Base-by-base conservation (phyloP, 768 basidiomycete genomes). In the Rhodotorula paludigena region DNA sequence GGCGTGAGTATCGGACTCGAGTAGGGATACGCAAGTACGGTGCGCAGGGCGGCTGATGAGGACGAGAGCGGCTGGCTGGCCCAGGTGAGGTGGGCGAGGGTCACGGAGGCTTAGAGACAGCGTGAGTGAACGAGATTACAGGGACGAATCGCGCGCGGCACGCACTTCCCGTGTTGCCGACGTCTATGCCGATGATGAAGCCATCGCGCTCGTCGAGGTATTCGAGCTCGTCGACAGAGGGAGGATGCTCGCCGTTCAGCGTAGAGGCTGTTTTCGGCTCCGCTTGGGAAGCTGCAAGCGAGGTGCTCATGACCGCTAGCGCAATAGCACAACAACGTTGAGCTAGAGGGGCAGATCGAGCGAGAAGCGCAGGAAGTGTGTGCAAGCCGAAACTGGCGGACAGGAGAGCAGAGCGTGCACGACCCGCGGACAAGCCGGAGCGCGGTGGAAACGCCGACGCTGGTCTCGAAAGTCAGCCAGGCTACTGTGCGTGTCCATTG, bases 161-260 rank as follows among this genome's bases (percentile, higher is more conserved):
- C 62, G 55, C 6, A 63, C 57, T 62, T 44, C 49, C 51, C 8
- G 63, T 57, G 55, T 62, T 64, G 39, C 63, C 63, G 21, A 69
- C 25, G 39, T 65, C 63, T 32, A 65, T n/a, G 2, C 48, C 21
- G 51, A 69, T 56, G 33, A 62, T 25, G 8, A 69, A 23, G 11
- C 47, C n/a, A 14, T 69, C 63, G 6, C 56, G 21, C 1, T 14
- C 16, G 5, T 36, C 41, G 45, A 57, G 33, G 36, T 62, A 57
- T 18, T 47, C 30, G 30, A 51, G 30, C 38, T 39, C 57, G 32
- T 57, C 56, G 2, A n/a, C 15, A 6, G 30, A n/a, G 6, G 5
- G 11, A 32, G 23, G 3, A 10, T 28, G 35, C 12, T 1, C 25
- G 45, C 25, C n/a, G 45, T 5, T n/a, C 45, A 6, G 12, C n/a